Conservation (phyloP, 257 asterid species). For the Rauvolfia tetraphylla region DNA sequence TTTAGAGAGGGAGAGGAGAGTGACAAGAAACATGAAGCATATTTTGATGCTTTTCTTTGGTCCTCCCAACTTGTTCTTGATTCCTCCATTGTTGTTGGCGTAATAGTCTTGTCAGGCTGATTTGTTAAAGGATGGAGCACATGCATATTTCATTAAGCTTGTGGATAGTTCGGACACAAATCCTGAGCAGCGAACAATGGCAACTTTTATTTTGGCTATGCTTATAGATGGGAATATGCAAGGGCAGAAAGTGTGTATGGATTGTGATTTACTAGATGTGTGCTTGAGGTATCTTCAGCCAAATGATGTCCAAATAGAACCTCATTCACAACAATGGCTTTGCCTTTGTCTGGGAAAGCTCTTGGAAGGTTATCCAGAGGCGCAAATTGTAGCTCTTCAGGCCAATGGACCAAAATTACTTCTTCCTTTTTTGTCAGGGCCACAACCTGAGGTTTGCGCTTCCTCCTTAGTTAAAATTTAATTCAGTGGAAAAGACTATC, state of each 20-base stretch:
- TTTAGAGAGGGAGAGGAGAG: not conserved
- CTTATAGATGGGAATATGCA: slow-evolving; percentile 79
- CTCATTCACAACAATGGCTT: slow-evolving; percentile 86
- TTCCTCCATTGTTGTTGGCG: not conserved
- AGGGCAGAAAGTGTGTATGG: slow-evolving; percentile 82
- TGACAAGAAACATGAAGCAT: not conserved
- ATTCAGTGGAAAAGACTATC: not conserved
- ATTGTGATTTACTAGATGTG: slow-evolving; percentile 58
- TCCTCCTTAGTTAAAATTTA: not conserved
- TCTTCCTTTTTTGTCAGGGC: slow-evolving; percentile 66
- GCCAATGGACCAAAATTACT: slow-evolving; percentile 72
- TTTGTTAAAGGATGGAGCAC: slow-evolving; percentile 90
- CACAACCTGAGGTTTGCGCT: slow-evolving; percentile 70
- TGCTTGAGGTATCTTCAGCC: slow-evolving; percentile 74
- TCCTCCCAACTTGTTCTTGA: not conserved
- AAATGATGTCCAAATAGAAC: slow-evolving; percentile 69
- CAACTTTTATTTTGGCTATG: slow-evolving; percentile 87
- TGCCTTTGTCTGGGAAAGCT: slow-evolving; percentile 83
- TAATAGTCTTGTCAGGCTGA: slow-evolving; percentile 86
- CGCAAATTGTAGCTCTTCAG: slow-evolving; percentile 64
- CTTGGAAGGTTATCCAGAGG: slow-evolving; percentile 81
- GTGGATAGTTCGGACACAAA: slow-evolving; percentile 76
- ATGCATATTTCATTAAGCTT: slow-evolving; percentile 66
- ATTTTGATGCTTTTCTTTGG: not conserved
- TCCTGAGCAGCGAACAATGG: slow-evolving; percentile 94